phyloP scores from a whole-genome alignment of 331 rosid species.

The Pyrus hybrid region DNA sequence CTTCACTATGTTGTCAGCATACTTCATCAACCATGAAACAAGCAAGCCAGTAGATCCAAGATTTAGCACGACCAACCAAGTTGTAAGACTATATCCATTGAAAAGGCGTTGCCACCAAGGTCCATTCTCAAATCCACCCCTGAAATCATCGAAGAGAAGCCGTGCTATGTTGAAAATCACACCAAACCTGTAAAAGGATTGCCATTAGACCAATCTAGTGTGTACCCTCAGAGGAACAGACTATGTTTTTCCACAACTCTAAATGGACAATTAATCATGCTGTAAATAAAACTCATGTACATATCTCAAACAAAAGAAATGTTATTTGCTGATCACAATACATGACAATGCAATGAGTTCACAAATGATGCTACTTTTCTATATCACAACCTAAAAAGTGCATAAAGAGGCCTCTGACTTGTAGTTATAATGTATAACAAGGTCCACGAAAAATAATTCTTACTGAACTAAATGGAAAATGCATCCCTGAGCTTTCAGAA shows the following conservation, averaged over 20 bases:
- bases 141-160: constrained; percentile 75
- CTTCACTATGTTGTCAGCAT: constrained; percentile 98
- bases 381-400: not conserved
- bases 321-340: not conserved
- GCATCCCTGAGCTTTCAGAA: not conserved
- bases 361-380: not conserved
- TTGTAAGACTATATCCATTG: constrained; percentile 72
- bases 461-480: not conserved
- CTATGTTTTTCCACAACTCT: not conserved
- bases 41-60: constrained; percentile 94
- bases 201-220: not conserved
- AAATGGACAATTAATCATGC: not conserved
- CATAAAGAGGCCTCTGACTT: not conserved
- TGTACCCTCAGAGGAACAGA: not conserved
- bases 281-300: not conserved
- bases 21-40: constrained; percentile 97
- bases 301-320: not conserved
- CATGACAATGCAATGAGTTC: not conserved
- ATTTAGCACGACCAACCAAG: constrained; percentile 92
- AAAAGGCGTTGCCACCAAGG: constrained; percentile 95
- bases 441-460: not conserved
- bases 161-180: constrained; percentile 81
- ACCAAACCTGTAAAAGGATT: constrained; percentile 59
- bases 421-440: not conserved
- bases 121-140: constrained; percentile 89